phyloP scores from a whole-genome alignment of 805 yeast species.

The Hanseniaspora taiwanica region DNA sequence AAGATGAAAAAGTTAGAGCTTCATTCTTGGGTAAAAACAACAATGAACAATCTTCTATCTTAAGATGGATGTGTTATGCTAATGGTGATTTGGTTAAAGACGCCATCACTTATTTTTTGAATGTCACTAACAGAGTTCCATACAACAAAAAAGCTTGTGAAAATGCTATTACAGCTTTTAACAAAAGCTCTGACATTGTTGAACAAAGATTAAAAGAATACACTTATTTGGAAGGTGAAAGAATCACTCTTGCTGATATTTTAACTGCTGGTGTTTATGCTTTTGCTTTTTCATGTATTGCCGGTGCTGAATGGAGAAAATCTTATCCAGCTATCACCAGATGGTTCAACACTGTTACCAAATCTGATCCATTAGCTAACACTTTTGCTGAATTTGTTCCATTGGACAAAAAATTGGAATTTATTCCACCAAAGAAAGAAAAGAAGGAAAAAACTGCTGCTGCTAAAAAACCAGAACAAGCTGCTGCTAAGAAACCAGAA shows the following conservation, averaged over 20 bases:
- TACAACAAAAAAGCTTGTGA: constrained; percentile 69
- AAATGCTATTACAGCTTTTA: constrained; percentile 27
- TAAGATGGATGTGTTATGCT: constrained; percentile 66
- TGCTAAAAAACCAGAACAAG: constrained; percentile 20
- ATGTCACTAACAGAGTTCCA: constrained; percentile 48
- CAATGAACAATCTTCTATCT: constrained; percentile 44
- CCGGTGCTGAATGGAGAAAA: constrained; percentile 53
- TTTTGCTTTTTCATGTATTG: constrained; percentile 32
- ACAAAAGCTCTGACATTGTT: constrained; percentile 28
- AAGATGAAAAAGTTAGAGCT: constrained; percentile 24
- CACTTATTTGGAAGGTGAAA: constrained; percentile 70
- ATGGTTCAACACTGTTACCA: constrained; percentile 53
- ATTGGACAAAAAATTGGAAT: constrained; percentile 43
- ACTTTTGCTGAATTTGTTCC: constrained; percentile 39
- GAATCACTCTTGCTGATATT: constrained; percentile 30
- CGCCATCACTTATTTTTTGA: constrained; percentile 36
- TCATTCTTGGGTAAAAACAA: constrained; percentile 50
- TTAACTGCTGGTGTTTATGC: constrained; percentile 11
- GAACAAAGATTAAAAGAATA: constrained; percentile 47
- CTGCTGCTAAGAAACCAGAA: constrained; percentile 28
- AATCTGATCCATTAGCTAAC: constrained; percentile 34
- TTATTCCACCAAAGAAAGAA: constrained; percentile 63
- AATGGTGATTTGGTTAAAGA: constrained; percentile 50
- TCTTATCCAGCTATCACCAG: constrained; percentile 50
- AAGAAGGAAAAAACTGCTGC: constrained; percentile 30